Conservation (phyloP, 2,329 filamentous ascomycete genomes). For the Talaromyces pinophilus region DNA sequence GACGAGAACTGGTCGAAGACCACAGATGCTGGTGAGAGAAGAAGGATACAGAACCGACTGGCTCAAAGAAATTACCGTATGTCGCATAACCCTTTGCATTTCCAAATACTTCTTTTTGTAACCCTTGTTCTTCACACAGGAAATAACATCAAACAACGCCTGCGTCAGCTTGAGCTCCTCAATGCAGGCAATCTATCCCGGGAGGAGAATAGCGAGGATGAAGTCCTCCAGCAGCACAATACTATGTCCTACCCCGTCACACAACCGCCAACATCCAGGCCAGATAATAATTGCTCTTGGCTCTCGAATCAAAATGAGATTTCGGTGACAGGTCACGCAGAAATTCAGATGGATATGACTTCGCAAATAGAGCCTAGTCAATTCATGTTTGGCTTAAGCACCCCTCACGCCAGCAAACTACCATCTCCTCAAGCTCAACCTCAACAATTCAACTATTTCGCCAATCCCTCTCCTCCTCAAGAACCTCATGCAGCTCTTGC, state of each 20-base stretch:
- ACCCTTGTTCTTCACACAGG: background rate
- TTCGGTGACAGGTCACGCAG: slow-evolving; percentile 4
- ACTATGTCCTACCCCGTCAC: background rate
- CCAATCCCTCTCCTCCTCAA: slow-evolving; percentile 2
- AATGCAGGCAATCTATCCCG: background rate
- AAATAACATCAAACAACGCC: slow-evolving; percentile 11
- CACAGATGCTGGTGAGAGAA: slow-evolving; percentile 3
- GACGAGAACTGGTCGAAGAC: slow-evolving; percentile 5
- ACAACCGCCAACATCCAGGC: slow-evolving; percentile 2
- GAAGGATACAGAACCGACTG: background rate
- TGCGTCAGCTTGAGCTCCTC: slow-evolving; percentile 1
- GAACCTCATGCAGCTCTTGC: background rate
- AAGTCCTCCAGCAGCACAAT: slow-evolving; percentile 2
- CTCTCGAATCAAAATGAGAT: slow-evolving; percentile 4
- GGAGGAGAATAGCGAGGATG: slow-evolving; percentile 6
- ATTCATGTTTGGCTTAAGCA: background rate
- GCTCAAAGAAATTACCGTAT: slow-evolving; percentile 9
- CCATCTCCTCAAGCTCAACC: background rate
- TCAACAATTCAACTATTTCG: slow-evolving; percentile 7
- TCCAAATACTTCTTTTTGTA: background rate
- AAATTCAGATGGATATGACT: slow-evolving; percentile 11
- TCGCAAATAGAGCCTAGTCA: slow-evolving; percentile 5
- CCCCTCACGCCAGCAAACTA: background rate
- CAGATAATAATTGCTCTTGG: slow-evolving; percentile 4
- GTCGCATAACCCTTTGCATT: background rate